Conservation (phyloP, 306 rosid genomes). For the Vigna mungo region DNA sequence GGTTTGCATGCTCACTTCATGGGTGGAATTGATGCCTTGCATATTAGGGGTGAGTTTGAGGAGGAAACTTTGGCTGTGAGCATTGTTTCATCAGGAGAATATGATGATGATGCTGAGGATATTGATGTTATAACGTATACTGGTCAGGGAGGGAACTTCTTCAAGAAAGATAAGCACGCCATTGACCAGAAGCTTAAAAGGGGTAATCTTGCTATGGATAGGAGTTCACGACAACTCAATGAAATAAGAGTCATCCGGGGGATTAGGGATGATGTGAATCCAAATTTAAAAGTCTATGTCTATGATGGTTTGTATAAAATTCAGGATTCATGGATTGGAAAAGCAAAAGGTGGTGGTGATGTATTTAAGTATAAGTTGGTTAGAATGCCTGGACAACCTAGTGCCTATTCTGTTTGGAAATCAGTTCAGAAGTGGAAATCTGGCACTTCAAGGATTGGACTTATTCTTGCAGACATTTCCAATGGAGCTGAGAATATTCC, state of each 20-base stretch:
- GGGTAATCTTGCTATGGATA: conserved; percentile 79
- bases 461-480: conserved; percentile 69
- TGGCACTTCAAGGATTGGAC: conserved; percentile 59
- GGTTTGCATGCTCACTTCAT: conserved; percentile 75
- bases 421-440: conserved; percentile 66
- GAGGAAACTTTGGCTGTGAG: conserved; percentile 63
- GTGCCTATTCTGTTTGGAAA: conserved; percentile 60
- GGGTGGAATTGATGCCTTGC: conserved; percentile 73
- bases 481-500: conserved; percentile 68
- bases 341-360: conserved; percentile 61
- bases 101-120: conserved; percentile 65
- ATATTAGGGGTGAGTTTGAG: conserved; percentile 48
- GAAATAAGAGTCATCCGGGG: conserved; percentile 77
- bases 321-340: conserved; percentile 66
- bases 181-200: conserved; percentile 74
- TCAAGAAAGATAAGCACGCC: conserved; percentile 52
- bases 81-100: conserved; percentile 75
- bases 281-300: conserved; percentile 57
- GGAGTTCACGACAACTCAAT: conserved; percentile 58
- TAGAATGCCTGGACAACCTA: conserved; percentile 66
- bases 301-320: conserved; percentile 77
- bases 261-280: conserved; percentile 51
- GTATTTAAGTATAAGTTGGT: conserved; percentile 73
- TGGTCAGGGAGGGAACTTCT: conserved; percentile 71
- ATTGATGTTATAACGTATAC: conserved; percentile 66